Percentiles rank a stretch among this genome's conserved stretches.
Conservation (phyloP, 2,329 filamentous ascomycete genomes). For the Penicillium glabrum region DNA sequence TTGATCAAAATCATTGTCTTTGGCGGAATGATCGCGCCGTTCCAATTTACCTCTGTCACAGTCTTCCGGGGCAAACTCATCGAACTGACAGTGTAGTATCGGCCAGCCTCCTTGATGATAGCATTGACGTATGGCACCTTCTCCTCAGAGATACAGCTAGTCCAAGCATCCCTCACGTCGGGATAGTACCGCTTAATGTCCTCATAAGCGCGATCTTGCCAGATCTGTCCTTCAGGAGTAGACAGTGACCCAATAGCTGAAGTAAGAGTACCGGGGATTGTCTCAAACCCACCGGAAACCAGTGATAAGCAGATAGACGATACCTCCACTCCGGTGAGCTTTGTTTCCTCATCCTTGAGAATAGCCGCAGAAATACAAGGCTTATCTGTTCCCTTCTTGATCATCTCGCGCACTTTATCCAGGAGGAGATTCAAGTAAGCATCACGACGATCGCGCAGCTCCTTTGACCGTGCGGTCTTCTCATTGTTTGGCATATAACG, state of each 20-base stretch:
- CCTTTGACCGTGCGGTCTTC: constrained; percentile 57
- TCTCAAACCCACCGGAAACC: constrained; percentile 74
- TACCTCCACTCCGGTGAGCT: constrained; percentile 66
- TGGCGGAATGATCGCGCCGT: constrained; percentile 64
- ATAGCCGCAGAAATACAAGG: constrained; percentile 66
- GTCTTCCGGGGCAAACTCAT: constrained; percentile 69
- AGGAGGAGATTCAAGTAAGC: constrained; percentile 59
- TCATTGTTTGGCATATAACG: constrained; percentile 58
- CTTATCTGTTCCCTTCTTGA: constrained; percentile 59
- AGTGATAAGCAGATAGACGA: constrained; percentile 75
- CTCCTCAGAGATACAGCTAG: constrained; percentile 65
- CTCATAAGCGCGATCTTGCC: constrained; percentile 65
- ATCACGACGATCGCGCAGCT: constrained; percentile 64
- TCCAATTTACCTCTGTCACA: constrained; percentile 66
- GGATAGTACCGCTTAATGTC: constrained; percentile 69
- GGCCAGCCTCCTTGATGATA: constrained; percentile 70
- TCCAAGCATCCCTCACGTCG: constrained; percentile 64
- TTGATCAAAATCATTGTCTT: constrained; percentile 77
- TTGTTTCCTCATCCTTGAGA: constrained; percentile 63
- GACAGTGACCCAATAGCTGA: constrained; percentile 71
- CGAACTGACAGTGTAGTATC: constrained; percentile 73
- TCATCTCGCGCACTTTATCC: constrained; percentile 56
- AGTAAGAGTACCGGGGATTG: constrained; percentile 70
- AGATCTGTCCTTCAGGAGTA: constrained; percentile 60
- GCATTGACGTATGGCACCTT: constrained; percentile 71